Base-by-base conservation (phyloP, 495 filamentous ascomycete species). In the Neurospora sp. region DNA sequence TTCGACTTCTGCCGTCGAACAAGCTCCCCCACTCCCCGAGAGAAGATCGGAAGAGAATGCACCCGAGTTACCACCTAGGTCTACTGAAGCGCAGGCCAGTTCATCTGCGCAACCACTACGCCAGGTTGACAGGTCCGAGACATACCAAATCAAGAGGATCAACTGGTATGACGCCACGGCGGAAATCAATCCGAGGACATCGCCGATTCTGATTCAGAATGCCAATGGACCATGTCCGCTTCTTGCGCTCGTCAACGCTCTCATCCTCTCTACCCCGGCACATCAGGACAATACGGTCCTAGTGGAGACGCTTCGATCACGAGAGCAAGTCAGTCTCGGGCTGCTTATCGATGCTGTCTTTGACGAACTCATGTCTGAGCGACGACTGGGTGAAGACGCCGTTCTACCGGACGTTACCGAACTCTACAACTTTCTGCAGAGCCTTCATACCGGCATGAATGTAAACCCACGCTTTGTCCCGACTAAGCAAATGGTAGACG, bases 371-470 rank as follows among this genome's bases (percentile, higher is more conserved):
- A 95, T 94, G 82, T 93, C 92, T 31, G 82, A 79, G 78, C 83
- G 77, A 70, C 85, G 80, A 71, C 85, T 78, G 37, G 76, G 81
- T 39, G 70, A 83, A 39, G 80, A 85, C 35, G 80, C 78, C 8
- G 74, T 75, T 18, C 84, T 98, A 53, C 94, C 95, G 1, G 96
- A 99, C 77, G 90, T 99, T 70, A 85, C 89, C 47, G 94, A 96
- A 59, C 85, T 99, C 1, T 95, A 96, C 78, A 83, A 86, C 20
- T 98, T 99, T 78, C 86, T 99, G 9, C 87, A 94, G 38, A 93
- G 92, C 61, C 85, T 99, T 4, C 94, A 98, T 78, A 98, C 94
- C 1, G 96, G 96, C 44, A 97, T 99, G 94, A 98, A 98, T 77
- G 96, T 98, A 65, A 98, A 99, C 77, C 96, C 96, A 44, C 90